Percentiles rank a stretch among this genome's conserved stretches.
Evolutionary conservation across 108 stramenopile species (phyloP).

Genomic region (Pseudonitzschia pungens): DNA sequence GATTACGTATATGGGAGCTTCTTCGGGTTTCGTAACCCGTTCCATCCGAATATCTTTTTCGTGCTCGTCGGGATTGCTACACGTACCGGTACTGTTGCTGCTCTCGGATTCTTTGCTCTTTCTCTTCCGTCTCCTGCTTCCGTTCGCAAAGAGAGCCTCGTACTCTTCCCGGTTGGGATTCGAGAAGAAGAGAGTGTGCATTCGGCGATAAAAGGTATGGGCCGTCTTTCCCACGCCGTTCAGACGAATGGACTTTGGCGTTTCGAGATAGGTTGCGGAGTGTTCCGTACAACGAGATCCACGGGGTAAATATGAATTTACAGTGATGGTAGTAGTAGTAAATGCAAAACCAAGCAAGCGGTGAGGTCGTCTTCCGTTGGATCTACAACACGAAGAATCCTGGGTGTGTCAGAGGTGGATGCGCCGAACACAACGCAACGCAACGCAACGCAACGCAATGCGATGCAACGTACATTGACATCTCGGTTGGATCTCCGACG

Average conservation of each 20-base stretch:
- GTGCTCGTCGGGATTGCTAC: background rate
- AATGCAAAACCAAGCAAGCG: too few species aligned
- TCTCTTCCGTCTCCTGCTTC: slow-evolving; percentile 25
- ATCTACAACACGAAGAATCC: too few species aligned
- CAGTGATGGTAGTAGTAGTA: too few species aligned
- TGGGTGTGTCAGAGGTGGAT: too few species aligned
- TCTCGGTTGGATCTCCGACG: slow-evolving; percentile 25
- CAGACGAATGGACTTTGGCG: slow-evolving; percentile 1
- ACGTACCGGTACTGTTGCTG: too few species aligned
- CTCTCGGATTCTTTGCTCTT: too few species aligned
- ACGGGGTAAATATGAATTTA: too few species aligned
- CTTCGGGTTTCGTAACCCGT: slow-evolving; percentile 7
- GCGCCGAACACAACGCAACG: too few species aligned
- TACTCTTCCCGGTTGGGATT: background rate
- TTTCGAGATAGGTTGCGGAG: too few species aligned
- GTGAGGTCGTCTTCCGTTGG: too few species aligned
- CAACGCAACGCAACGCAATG: too few species aligned
- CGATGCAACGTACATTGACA: slow-evolving; percentile 25
- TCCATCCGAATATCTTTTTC: background rate
- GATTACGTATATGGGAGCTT: slow-evolving; percentile 50
- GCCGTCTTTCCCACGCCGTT: slow-evolving; percentile 7
- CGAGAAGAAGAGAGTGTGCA: slow-evolving; percentile 29
- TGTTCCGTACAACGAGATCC: too few species aligned
- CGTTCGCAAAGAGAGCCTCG: slow-evolving; percentile 13
- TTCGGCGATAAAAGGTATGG: slow-evolving; percentile 22